These are phyloP conservation scores for Ophiostoma triangulosporum DNA, from an alignment of 2,329 filamentous ascomycete species.

Conservation along the genomic window DNA sequence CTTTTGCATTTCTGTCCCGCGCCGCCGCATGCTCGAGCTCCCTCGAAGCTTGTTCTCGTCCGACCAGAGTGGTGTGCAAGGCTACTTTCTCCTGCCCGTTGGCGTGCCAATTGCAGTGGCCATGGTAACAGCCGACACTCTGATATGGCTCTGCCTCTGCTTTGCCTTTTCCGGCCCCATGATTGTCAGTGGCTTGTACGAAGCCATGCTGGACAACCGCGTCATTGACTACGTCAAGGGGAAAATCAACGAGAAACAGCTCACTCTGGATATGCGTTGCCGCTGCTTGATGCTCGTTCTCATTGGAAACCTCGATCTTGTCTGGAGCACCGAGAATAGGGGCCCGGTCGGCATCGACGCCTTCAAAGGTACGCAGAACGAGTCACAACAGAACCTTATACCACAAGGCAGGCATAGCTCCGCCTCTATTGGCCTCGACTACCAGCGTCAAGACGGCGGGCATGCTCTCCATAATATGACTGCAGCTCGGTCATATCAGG, in stretches of 20 bases:
- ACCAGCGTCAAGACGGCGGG: too few relatives aligned
- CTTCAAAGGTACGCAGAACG: background rate
- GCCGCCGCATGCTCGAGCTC: conserved; percentile 16
- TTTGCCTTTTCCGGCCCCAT: conserved; percentile 20
- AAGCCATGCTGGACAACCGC: conserved; percentile 18
- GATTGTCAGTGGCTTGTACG: conserved; percentile 20
- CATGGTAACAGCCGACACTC: conserved; percentile 17
- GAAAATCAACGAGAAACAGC: background rate
- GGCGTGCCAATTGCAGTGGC: conserved; percentile 11
- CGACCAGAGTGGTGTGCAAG: conserved; percentile 12
- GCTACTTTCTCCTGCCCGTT: conserved; percentile 10
- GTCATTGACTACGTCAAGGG: conserved; percentile 10
- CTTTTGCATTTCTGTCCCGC: conserved; percentile 19
- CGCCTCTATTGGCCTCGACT: too few relatives aligned
- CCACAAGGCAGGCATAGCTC: too few relatives aligned
- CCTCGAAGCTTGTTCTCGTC: conserved; percentile 12
- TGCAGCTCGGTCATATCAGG: too few relatives aligned
- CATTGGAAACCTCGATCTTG: conserved; percentile 19
- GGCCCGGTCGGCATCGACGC: conserved; percentile 5
- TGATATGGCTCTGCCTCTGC: conserved; percentile 18
- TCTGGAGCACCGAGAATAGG: conserved; percentile 11
- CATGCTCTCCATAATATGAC: too few relatives aligned
- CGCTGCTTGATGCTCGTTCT: conserved; percentile 18
- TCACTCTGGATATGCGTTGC: conserved; percentile 17
- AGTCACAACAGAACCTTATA: background rate